Percentiles rank a stretch among this genome's conserved stretches.
Conservation (phyloP, 2,329 filamentous ascomycete genomes). For the Ophiostoma montium region DNA sequence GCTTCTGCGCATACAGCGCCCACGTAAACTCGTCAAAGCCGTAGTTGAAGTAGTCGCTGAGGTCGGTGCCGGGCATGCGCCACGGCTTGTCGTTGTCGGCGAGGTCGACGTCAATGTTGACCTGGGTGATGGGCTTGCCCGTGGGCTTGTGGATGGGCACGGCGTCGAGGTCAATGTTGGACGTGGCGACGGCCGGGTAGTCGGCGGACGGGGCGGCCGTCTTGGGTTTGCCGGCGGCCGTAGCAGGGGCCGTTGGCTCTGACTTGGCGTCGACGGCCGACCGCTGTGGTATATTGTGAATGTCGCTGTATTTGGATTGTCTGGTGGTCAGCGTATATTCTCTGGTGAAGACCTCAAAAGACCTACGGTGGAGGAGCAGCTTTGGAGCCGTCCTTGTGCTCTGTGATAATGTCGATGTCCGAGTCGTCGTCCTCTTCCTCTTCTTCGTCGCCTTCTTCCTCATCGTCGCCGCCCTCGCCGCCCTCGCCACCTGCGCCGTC, state of each 20-base stretch:
- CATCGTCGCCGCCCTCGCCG: constrained; percentile 45
- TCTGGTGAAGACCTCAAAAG: background rate
- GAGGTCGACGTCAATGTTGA: constrained; percentile 62
- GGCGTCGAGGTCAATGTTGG: constrained; percentile 70
- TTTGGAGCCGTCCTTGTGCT: constrained; percentile 50
- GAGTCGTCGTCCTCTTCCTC: constrained; percentile 33
- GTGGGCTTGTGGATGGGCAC: constrained; percentile 65
- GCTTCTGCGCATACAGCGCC: constrained; percentile 85
- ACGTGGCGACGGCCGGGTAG: constrained; percentile 54
- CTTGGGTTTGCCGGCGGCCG: background rate
- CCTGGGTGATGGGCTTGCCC: constrained; percentile 67
- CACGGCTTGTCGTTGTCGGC: constrained; percentile 82
- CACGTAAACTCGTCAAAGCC: constrained; percentile 98
- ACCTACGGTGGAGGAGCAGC: constrained; percentile 44
- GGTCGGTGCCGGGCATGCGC: constrained; percentile 85
- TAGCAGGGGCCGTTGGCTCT: background rate
- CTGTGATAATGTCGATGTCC: constrained; percentile 56
- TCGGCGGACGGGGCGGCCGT: constrained; percentile 13
- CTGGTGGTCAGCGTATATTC: constrained; percentile 21
- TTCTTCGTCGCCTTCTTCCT: constrained; percentile 31
- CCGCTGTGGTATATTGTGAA: constrained; percentile 49
- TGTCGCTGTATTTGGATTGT: constrained; percentile 49
- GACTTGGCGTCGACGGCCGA: constrained; percentile 32
- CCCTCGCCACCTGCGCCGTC: constrained; percentile 45
- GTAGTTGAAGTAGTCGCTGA: constrained; percentile 98